Base-by-base conservation (phyloP, 2,329 filamentous ascomycete genomes). In the Sclerotinia minor region DNA sequence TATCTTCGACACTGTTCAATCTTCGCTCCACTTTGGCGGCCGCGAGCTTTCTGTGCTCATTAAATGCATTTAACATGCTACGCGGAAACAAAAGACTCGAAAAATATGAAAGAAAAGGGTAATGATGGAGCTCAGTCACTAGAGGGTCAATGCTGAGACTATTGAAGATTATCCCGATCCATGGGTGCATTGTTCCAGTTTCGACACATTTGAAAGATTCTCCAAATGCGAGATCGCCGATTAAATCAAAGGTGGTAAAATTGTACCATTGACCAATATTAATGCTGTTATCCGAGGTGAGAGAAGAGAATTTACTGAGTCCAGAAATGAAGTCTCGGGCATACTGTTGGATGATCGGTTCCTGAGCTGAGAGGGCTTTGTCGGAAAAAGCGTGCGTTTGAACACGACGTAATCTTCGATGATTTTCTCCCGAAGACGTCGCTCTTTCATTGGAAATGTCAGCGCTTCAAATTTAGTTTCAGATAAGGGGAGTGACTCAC, bases 141-240 rank as follows among this genome's bases (percentile, higher is more conserved):
- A 49, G 4, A 6, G 2, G 8, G 0, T 0, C 0, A 13, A 49
- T 7, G 21, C 65, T 53, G 3, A 71, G 35, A 24, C n/a, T n/a
- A 55, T 15, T 24, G 1, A 11, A n/a, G n/a, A 60, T 45, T 3
- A 44, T 26, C 17, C n/a, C 11, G 4, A 61, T 66, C 60, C 59
- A 59, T 4, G 49, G 47, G 55, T 70, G 29, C 11, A 58, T 35
- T 19, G 57, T 44, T 19, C 52, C 45, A 21, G 47, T 69, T 41
- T 76, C 69, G 11, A 80, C 69, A 68, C 74, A 76, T 19, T 71
- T 72, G 69, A 80, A 81, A 0, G 78, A 77, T 67, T 81, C 78
- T 19, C 80, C 81, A 69, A 82, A 83, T 0, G 80, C 76, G 49
- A 83, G 75, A 67, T 82, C 80, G 21, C 80, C 79, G 50, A 79